A percentile compares a stretch with the other conserved stretches of the same genome.
Conservation (phyloP, 306 rosid genomes). For the Pyrus betulifolia region DNA sequence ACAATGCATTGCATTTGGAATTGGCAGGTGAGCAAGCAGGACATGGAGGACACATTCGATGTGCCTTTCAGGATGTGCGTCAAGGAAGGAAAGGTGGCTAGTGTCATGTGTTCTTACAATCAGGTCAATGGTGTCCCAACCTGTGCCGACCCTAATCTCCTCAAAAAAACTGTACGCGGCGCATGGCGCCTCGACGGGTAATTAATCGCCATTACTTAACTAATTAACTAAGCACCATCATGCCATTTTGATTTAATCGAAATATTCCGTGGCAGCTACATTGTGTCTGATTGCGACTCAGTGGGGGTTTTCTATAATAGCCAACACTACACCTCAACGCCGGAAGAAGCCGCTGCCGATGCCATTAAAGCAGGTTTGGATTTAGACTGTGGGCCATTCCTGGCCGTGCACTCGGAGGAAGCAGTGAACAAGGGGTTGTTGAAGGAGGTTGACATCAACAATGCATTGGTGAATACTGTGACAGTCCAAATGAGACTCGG, state of each 20-base stretch:
- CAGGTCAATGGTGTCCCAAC: slow-evolving; percentile 96
- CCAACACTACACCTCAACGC: slow-evolving; percentile 77
- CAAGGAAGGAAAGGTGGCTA: slow-evolving; percentile 78
- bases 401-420: slow-evolving; percentile 56
- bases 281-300: slow-evolving; percentile 91
- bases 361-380: slow-evolving; percentile 98
- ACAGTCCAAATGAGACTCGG: slow-evolving; percentile 86
- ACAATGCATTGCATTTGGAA: neutral
- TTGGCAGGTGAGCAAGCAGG: slow-evolving; percentile 78
- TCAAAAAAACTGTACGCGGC: slow-evolving; percentile 57
- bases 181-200: slow-evolving; percentile 86
- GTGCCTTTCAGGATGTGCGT: slow-evolving; percentile 92
- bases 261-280: slow-evolving; percentile 35
- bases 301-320: slow-evolving; percentile 56
- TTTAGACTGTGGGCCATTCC: slow-evolving; percentile 82
- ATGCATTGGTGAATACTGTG: slow-evolving; percentile 57
- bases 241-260: neutral
- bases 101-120: slow-evolving; percentile 92
- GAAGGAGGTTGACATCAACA: slow-evolving; percentile 39
- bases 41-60: slow-evolving; percentile 76
- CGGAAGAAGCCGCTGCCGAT: slow-evolving; percentile 87
- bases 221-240: neutral
- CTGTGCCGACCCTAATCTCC: slow-evolving; percentile 87
- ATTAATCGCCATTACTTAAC: neutral
- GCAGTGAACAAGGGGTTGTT: slow-evolving; percentile 67